Percentiles rank a stretch among this genome's conserved stretches.
These are phyloP conservation scores for Zanthoxylum bungeanum DNA, from an alignment of 345 rosid genomes.

Conservation along the genomic window DNA sequence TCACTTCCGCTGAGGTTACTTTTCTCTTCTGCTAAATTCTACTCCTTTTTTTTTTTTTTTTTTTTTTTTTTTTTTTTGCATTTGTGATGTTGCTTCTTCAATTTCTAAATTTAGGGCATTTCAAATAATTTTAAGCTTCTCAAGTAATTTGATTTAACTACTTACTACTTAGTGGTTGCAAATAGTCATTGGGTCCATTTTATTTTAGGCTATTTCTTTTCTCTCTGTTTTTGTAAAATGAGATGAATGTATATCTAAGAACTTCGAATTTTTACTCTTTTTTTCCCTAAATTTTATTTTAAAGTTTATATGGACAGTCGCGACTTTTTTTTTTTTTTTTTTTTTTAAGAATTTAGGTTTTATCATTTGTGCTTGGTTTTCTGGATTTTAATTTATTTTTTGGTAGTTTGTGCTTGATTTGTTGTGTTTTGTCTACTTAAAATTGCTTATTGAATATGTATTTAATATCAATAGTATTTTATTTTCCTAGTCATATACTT, in stretches of 20 bases:
- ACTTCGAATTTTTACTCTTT: no score
- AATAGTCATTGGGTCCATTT: not conserved
- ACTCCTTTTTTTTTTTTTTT: no score
- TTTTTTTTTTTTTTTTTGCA: not conserved
- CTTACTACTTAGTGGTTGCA: no score
- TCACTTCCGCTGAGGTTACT: conserved; percentile 63
- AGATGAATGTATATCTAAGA: not conserved
- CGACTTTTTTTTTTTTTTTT: not conserved
- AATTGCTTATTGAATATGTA: not conserved
- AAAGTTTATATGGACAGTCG: no score
- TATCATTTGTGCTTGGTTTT: not conserved
- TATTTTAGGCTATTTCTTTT: not conserved
- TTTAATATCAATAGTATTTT: no score
- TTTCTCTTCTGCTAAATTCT: no score
- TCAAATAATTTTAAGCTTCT: no score
- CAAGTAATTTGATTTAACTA: no score
- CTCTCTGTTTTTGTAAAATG: not conserved
- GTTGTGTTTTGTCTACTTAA: not conserved
- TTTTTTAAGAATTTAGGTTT: not conserved
- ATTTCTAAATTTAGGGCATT: no score
- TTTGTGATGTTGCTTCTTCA: not conserved
- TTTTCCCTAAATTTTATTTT: no score
- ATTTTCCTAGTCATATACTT: not conserved
- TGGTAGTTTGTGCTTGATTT: not conserved
- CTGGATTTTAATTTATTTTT: not conserved